Conservation (phyloP, 176 grass and related monocot genomes). For the Typha latifolia region DNA sequence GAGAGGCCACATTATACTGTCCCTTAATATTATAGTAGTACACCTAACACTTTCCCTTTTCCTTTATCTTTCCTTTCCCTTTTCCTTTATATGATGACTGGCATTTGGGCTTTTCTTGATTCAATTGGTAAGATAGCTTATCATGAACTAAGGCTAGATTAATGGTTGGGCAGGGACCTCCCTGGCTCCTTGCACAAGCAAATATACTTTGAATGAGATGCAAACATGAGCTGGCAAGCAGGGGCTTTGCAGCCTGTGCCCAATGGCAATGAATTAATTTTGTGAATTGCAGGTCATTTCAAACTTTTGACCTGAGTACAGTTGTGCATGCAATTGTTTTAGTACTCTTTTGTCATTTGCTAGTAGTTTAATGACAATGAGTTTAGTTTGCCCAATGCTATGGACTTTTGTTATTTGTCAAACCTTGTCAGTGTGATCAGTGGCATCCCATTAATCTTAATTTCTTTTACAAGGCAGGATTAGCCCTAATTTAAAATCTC, state of each 20-base stretch:
- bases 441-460: background rate
- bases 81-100: conserved; percentile 41
- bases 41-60: conserved; percentile 37
- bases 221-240: conserved; percentile 16
- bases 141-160: background rate
- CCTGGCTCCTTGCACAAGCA: background rate
- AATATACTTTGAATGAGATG: conserved; percentile 6
- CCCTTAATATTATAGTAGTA: conserved; percentile 16
- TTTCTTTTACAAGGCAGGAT: conserved; percentile 5
- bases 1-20: conserved; percentile 38
- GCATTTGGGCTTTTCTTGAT: conserved; percentile 17
- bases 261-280: conserved; percentile 28
- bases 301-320: conserved; percentile 18
- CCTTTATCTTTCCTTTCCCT: conserved; percentile 38
- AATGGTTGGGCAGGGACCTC: background rate
- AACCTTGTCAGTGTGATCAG: conserved; percentile 4
- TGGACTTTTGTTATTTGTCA: conserved; percentile 13
- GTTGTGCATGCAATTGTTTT: conserved; percentile 30
- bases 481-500: conserved; percentile 2
- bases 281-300: conserved; percentile 40
- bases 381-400: conserved; percentile 17
- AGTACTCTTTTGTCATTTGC: conserved; percentile 30
- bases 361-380: conserved; percentile 21
- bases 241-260: conserved; percentile 3
- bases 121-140: conserved; percentile 6